These are phyloP conservation scores for Candida krabiensis DNA, from an alignment of 805 yeast genomes.

Conservation along the genomic window DNA sequence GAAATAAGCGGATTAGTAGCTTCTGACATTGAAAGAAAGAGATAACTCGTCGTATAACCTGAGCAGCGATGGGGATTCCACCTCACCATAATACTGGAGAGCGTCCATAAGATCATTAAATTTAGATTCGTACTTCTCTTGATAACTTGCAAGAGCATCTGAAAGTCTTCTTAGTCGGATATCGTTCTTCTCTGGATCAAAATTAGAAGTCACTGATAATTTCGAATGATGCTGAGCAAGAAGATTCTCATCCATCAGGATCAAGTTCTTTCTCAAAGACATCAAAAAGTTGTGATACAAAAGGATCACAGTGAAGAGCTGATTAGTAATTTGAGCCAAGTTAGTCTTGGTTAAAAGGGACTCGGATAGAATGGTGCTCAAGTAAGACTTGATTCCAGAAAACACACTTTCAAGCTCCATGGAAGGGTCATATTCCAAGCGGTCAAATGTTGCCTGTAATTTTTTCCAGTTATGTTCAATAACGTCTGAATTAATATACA, in stretches of 20 bases:
- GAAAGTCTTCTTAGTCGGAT: constrained; percentile 42
- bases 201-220: constrained; percentile 35
- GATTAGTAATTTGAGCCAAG: constrained; percentile 46
- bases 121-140: constrained; percentile 44
- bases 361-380: constrained; percentile 64
- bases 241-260: constrained; percentile 48
- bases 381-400: constrained; percentile 50
- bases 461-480: constrained; percentile 53
- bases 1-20: too few species aligned
- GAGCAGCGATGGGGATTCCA: constrained; percentile 47
- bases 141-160: constrained; percentile 41
- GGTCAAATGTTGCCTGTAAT: constrained; percentile 33
- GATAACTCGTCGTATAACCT: constrained; percentile 45
- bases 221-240: constrained; percentile 39
- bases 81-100: constrained; percentile 46
- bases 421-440: constrained; percentile 16
- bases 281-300: constrained; percentile 48
- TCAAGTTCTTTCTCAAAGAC: constrained; percentile 55
- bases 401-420: constrained; percentile 42
- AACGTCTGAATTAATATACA: constrained; percentile 58
- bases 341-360: constrained; percentile 63
- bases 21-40: constrained; percentile 11
- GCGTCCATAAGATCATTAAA: constrained; percentile 47
- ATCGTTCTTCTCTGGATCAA: constrained; percentile 39
- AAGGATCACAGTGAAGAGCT: constrained; percentile 46